Evolutionary conservation across 2,329 filamentous ascomycete species (phyloP).

Genomic region (Zalaria obscura): DNA sequence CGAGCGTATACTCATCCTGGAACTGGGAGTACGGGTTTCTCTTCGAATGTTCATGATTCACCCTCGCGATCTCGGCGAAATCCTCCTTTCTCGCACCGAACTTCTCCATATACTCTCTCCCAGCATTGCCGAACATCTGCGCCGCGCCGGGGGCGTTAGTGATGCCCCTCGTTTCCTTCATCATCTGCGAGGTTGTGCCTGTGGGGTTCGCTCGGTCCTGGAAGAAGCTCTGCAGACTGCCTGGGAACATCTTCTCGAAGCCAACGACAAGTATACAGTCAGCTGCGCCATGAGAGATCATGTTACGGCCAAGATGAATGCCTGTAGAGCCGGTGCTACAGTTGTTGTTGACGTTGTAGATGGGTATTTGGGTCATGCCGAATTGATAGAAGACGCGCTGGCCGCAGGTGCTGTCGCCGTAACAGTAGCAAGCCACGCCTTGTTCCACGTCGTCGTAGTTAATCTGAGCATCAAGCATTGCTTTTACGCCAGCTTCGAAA

Average conservation of each 20-base stretch:
- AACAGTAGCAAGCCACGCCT: slow-evolving; percentile 94
- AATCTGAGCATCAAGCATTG: slow-evolving; percentile 70
- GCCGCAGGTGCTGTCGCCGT: slow-evolving; percentile 86
- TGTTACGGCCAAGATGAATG: slow-evolving; percentile 65
- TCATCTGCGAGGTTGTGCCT: slow-evolving; percentile 59
- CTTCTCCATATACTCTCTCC: slow-evolving; percentile 89
- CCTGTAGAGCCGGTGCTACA: slow-evolving; percentile 93
- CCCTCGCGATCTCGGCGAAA: slow-evolving; percentile 84
- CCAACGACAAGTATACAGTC: slow-evolving; percentile 86
- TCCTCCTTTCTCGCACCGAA: slow-evolving; percentile 73
- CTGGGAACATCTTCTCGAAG: slow-evolving; percentile 96
- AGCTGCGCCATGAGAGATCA: slow-evolving; percentile 66
- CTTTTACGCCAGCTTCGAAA: slow-evolving; percentile 83
- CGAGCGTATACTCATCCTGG: slow-evolving; percentile 75
- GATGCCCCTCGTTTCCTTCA: slow-evolving; percentile 66
- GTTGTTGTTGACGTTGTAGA: slow-evolving; percentile 99
- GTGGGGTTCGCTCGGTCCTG: slow-evolving; percentile 73
- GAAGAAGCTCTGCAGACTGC: slow-evolving; percentile 72
- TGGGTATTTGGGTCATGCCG: slow-evolving; percentile 89
- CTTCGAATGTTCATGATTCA: slow-evolving; percentile 86
- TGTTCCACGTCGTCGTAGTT: slow-evolving; percentile 95
- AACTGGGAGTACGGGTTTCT: slow-evolving; percentile 98
- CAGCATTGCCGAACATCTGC: slow-evolving; percentile 93
- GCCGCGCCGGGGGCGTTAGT: slow-evolving; percentile 75
- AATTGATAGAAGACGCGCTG: slow-evolving; percentile 98